phyloP scores from a whole-genome alignment of 2,329 filamentous ascomycete species.

The Monosporascus sp. region DNA sequence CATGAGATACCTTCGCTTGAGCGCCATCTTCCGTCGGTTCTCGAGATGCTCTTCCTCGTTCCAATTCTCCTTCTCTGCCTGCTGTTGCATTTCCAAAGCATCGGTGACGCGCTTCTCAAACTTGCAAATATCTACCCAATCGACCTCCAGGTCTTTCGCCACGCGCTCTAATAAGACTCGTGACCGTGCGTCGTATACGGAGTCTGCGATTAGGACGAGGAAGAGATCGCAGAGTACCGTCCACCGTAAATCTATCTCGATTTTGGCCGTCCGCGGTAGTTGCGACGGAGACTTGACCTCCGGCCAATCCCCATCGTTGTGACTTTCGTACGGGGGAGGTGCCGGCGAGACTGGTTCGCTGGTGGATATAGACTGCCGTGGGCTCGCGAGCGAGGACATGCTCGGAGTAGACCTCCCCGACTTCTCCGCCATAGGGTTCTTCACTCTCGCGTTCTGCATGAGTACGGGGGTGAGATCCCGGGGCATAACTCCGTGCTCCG shows the following conservation, averaged over 20 bases:
- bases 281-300: conserved; percentile 80
- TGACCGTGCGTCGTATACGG: conserved; percentile 85
- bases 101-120: conserved; percentile 98
- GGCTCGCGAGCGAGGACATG: conserved; percentile 18
- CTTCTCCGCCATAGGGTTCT: conserved; percentile 72
- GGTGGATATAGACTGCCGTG: conserved; percentile 23
- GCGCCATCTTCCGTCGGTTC: conserved; percentile 70
- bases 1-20: conserved; percentile 82
- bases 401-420: conserved; percentile 17
- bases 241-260: conserved; percentile 96
- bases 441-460: conserved; percentile 88
- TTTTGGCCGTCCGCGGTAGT: conserved; percentile 72
- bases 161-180: conserved; percentile 79
- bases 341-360: conserved; percentile 43
- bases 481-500: conserved; percentile 84
- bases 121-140: conserved; percentile 88
- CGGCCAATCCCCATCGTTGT: conserved; percentile 66
- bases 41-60: conserved; percentile 96
- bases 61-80: conserved; percentile 93
- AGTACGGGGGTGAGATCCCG: conserved; percentile 78
- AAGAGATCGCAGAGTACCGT: conserved; percentile 96
- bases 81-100: conserved; percentile 95
- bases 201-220: conserved; percentile 92
- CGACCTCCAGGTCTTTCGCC: conserved; percentile 72
- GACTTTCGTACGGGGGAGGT: conserved; percentile 57